Evolutionary conservation across 1,284 basidiomycete species (phyloP), one percentile per base, ranked within the genome.

Genomic region (Pyrrhoderma noxium): DNA sequence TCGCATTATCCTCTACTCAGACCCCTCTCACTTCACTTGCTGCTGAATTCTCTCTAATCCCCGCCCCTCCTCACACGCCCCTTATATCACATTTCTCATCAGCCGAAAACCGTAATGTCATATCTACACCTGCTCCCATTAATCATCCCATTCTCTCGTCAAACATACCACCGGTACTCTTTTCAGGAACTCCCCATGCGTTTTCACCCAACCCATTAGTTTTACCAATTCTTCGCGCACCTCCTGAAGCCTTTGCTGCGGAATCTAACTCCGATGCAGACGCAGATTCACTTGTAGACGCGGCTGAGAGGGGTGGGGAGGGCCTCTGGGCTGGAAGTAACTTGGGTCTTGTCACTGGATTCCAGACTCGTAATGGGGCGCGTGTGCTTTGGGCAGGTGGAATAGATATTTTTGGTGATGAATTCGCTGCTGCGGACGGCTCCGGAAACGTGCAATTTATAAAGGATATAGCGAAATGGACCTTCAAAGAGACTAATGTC

Each of bases 401-500:
- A 34, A 73, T 84, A 1, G 85, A 88, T 7, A 59, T 94, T 54
- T 87, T 98, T 65, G 81, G 77, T 18, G 76, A 86, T 57, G 80
- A 82, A 58, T 87, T 81, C 60, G 75, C 76, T 1, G 71, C 74
- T 55, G 85, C 83, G 64, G 73, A 79, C 45, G 70, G 19, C 54
- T 81, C 85, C 1, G 89, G 86, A 11, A 98, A 98, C 65, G 68
- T 71, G 13, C 78, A 78, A 40, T 85, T 97, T 52, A 75, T 75
- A 2, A 67, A 73, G 43, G 91, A 95, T 59, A 66, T 98, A 46
- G 77, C 84, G 2, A 76, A 80, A 16, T 99, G 95, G 95, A 79
- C 86, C 1, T 96, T 98, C 81, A 89, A 94, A 62, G 89, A 96
- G 67, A 77, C 79, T 0, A 75, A 82, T 3, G 89, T 92, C 5